Percentiles rank a stretch among this genome's conserved stretches.
Conservation (phyloP, 257 asterid genomes). For the Solanum raphanifolium region DNA sequence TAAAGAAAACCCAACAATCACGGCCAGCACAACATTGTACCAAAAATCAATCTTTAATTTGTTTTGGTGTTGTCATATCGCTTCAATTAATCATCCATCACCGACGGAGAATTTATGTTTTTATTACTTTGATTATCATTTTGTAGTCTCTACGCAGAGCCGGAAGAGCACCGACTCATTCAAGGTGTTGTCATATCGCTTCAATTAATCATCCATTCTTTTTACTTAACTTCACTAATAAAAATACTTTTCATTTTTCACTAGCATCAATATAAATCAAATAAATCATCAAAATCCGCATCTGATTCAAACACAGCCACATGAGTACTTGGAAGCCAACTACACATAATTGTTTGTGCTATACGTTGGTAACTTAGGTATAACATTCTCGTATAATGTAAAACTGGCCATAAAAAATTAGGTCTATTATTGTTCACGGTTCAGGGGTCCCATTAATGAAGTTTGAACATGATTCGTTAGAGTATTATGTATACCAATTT, state of each 20-base stretch:
- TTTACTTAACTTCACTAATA: no score
- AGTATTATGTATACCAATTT: neutral
- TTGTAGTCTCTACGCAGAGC: neutral
- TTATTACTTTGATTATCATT: neutral
- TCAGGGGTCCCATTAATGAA: neutral
- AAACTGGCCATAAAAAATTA: neutral
- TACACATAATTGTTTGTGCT: neutral
- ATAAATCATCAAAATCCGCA: neutral
- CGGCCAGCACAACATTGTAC: conserved; percentile 1
- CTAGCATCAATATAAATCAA: neutral
- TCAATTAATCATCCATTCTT: neutral
- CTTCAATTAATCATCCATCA: neutral
- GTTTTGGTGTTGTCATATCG: neutral
- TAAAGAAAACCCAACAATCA: neutral
- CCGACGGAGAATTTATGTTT: conserved; percentile 2
- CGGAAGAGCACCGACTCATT: neutral
- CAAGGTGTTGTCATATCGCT: no score
- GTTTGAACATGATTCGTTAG: neutral
- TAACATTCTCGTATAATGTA: neutral
- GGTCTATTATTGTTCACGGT: neutral
- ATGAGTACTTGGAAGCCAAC: neutral
- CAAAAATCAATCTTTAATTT: neutral
- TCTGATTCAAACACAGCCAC: neutral
- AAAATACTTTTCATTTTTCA: neutral
- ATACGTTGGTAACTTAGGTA: neutral